Evolutionary conservation across 2,329 filamentous ascomycete genomes (phyloP).

Genomic region (Pyrenophora graminea): DNA sequence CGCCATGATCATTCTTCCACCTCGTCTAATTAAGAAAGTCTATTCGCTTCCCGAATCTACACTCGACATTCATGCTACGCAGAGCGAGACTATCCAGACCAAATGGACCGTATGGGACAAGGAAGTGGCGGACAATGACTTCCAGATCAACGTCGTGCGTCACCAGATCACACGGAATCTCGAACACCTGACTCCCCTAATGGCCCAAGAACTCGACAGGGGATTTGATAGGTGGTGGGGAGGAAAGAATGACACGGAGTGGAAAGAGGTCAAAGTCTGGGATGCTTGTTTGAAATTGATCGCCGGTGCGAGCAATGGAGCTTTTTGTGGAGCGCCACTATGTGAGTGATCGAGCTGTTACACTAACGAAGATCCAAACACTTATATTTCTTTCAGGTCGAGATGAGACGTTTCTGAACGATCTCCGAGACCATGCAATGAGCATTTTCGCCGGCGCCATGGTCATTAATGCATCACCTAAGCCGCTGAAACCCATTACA

Average conservation of each 20-base stretch:
- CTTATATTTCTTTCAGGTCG: constrained; percentile 12
- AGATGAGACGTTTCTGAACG: constrained; percentile 16
- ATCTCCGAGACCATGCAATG: constrained; percentile 19
- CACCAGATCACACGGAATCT: constrained; percentile 22
- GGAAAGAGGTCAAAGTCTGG: constrained; percentile 23
- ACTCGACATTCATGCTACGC: constrained; percentile 20
- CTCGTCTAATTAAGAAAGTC: constrained; percentile 18
- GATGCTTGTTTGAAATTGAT: constrained; percentile 17
- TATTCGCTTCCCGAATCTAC: constrained; percentile 16
- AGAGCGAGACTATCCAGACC: constrained; percentile 21
- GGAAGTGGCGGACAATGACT: constrained; percentile 17
- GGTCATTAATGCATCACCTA: constrained; percentile 19
- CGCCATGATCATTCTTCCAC: constrained; percentile 19
- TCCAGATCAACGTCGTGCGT: constrained; percentile 23
- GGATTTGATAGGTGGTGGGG: constrained; percentile 20
- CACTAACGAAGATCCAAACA: background rate
- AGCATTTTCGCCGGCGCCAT: constrained; percentile 20
- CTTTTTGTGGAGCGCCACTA: constrained; percentile 21
- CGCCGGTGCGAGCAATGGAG: constrained; percentile 20
- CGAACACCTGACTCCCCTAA: constrained; percentile 18
- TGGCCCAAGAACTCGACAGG: constrained; percentile 17
- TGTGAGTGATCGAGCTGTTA: constrained; percentile 7
- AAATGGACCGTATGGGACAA: constrained; percentile 23
- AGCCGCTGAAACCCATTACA: constrained; percentile 16
- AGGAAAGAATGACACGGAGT: constrained; percentile 9